Base-by-base conservation (phyloP, 2,329 filamentous ascomycete genomes). In the Ophidiomyces ophidiicola region DNA sequence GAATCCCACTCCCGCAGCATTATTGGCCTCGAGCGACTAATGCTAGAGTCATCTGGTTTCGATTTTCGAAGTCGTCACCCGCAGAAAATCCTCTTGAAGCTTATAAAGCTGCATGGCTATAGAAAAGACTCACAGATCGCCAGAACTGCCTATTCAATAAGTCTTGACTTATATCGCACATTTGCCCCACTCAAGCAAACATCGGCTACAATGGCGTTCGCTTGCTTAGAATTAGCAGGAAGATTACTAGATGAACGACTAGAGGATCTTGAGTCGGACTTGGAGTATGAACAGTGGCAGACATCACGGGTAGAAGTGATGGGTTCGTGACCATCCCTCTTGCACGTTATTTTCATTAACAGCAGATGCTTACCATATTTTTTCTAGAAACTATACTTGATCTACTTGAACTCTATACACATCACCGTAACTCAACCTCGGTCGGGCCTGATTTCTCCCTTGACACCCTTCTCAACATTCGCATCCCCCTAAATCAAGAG, bases 41-140 rank as follows among this genome's bases (percentile, higher is more conserved):
- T 96, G 61, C 78, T 98, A 36, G 90, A 98, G 62, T 81, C 84
- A 2, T 81, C 87, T 20, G 80, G 82, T 46, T 98, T 98, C 59
- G 88, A 98, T 59, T 96, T 96, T 55, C 78, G 87, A 24, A 87
- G 79, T 42, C 78, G 86, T 25, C 82, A 93, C 52, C 86, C 88
- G 0, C 85, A 94, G 50, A 83, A 86, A 47, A 70, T 84, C 15
- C 67, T 96, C 29, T 71, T 85, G 49, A 96, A 96, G 63, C 70
- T 94, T 18, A 70, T 78, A 36, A 74, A 79, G 53, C 63, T 64
- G 32, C 69, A 80, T 41, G 60, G 66, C 4, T 66, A 74, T 5
- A 67, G 71, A 4, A 70, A 66, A 38, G 42, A 42, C 32, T 47
- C 45, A 6, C 36, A 38, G 35, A 41, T 35, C 2, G 42, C 45